phyloP scores from a whole-genome alignment of 805 yeast genomes.

The Tetrapisispora fleetii region DNA sequence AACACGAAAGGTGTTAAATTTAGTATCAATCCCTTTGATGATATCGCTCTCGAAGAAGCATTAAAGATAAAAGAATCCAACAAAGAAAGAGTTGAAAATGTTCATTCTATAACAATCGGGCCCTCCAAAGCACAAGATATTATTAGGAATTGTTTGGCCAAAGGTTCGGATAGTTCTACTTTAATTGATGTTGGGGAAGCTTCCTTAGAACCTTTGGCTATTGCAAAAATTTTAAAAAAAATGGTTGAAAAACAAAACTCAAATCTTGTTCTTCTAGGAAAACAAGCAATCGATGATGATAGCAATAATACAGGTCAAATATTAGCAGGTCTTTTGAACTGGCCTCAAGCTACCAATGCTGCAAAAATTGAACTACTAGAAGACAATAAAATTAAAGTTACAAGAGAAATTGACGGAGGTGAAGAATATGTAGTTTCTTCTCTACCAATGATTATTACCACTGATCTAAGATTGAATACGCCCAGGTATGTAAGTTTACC shows the following conservation, averaged over 20 bases:
- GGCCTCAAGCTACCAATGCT: conserved; percentile 97
- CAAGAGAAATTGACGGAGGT: conserved; percentile 95
- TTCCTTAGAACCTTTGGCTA: conserved; percentile 70
- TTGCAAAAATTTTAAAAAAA: conserved; percentile 75
- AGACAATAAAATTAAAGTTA: conserved; percentile 51
- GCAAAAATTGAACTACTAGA: conserved; percentile 62
- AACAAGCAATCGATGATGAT: conserved; percentile 95
- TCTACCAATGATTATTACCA: conserved; percentile 79
- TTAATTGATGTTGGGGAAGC: conserved; percentile 46
- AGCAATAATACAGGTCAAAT: conserved; percentile 93
- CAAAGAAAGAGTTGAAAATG: conserved; percentile 58
- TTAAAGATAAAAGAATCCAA: conserved; percentile 55
- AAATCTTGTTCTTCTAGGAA: conserved; percentile 82
- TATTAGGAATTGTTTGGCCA: conserved; percentile 82
- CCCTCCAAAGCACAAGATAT: conserved; percentile 80
- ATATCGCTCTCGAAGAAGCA: conserved; percentile 95
- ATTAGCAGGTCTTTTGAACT: conserved; percentile 82
- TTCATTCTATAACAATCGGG: conserved; percentile 90
- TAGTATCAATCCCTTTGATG: conserved; percentile 94
- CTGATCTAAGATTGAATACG: conserved; percentile 87
- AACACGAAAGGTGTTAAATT: conserved; percentile 84
- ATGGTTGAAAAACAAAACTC: conserved; percentile 60
- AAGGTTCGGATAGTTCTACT: conserved; percentile 85
- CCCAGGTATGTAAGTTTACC: conserved; percentile 96
- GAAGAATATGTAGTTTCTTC: conserved; percentile 68